phyloP scores from a whole-genome alignment of 2,329 filamentous ascomycete genomes.

The Orbilia javanica region DNA sequence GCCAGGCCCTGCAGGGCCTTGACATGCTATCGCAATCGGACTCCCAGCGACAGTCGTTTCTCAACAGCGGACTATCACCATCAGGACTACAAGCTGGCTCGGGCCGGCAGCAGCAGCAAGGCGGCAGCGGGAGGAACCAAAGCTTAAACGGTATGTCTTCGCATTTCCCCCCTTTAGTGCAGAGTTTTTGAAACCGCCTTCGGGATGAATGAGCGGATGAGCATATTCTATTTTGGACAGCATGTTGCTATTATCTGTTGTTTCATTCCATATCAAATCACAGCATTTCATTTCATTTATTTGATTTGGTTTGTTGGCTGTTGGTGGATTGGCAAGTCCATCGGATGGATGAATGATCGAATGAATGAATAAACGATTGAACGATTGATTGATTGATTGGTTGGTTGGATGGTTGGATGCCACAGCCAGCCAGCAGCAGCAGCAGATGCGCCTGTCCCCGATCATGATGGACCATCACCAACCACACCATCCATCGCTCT shows the following conservation, averaged over 20 bases:
- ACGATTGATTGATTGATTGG: neutral
- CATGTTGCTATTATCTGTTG: too few relatives aligned
- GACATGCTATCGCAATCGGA: slow-evolving; percentile 51
- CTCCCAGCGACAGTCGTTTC: slow-evolving; percentile 46
- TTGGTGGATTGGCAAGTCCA: too few relatives aligned
- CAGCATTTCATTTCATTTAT: too few relatives aligned
- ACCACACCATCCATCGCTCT: slow-evolving; percentile 41
- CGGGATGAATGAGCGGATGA: too few relatives aligned
- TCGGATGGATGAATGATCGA: too few relatives aligned
- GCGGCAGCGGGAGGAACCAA: slow-evolving; percentile 33
- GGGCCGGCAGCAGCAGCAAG: slow-evolving; percentile 40
- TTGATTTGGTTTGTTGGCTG: too few relatives aligned
- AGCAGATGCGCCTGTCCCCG: slow-evolving; percentile 42
- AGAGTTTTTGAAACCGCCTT: too few relatives aligned
- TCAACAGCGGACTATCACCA: slow-evolving; percentile 34
- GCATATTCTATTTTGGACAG: neutral
- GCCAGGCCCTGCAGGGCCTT: slow-evolving; percentile 34
- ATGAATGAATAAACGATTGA: neutral
- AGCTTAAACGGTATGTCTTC: slow-evolving; percentile 41
- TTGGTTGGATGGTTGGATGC: neutral
- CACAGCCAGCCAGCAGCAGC: slow-evolving; percentile 32
- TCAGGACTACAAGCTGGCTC: slow-evolving; percentile 27
- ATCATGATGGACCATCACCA: slow-evolving; percentile 57
- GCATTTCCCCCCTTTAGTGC: too few relatives aligned
- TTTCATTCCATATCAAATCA: too few relatives aligned